Base-by-base conservation (phyloP, 148 eudicot genomes). In the Diospyros kaki region DNA sequence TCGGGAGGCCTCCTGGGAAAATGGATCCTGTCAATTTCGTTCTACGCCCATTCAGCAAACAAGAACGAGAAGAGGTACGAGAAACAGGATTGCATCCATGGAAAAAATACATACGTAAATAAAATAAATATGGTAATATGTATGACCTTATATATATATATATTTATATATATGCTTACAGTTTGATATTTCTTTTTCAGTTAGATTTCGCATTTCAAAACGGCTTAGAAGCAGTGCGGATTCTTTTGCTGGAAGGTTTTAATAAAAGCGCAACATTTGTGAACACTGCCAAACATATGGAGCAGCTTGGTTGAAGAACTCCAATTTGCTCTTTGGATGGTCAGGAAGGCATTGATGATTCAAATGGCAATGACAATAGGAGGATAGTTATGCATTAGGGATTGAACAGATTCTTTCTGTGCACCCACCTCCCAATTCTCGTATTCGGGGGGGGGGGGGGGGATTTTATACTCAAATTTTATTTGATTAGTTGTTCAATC, bases 1-100 rank as follows among this genome's bases (percentile, higher is more conserved):
- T 95, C 69, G 99, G 97, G 63, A 84, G 99, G 77, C 99, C 99
- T 80, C 93, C 99, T 41, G 99, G 99, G 79, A 93, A 83, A 84
- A 93, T 95, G 96, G 90, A 87, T 78, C 69, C 97, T 73, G 83
- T 80, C 44, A 89, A 51, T 46, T 95, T 81, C 86, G 99, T 95
- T 79, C 86, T 95, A 66, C 92, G 90, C 10, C 77, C 89, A 54
- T 95, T 95, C 53, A 95, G 55, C 80, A 89, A 76, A 78, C 81
- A 89, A 77, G 99, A 95, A 79, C 86, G 83, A 18, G 81, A 87
- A 83, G 98, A 93, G 99, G 99, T 93, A 81, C 39, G 76, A 67
- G 69, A 40, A 18, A 45, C 11, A 46, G 58, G 15, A 56, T 56
- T 10, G 4, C 12, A 15, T 56, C 60, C 60, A 15, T 56, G 60